Conservation (phyloP, 2,329 filamentous ascomycete species). For the Stemphylium vesicarium region DNA sequence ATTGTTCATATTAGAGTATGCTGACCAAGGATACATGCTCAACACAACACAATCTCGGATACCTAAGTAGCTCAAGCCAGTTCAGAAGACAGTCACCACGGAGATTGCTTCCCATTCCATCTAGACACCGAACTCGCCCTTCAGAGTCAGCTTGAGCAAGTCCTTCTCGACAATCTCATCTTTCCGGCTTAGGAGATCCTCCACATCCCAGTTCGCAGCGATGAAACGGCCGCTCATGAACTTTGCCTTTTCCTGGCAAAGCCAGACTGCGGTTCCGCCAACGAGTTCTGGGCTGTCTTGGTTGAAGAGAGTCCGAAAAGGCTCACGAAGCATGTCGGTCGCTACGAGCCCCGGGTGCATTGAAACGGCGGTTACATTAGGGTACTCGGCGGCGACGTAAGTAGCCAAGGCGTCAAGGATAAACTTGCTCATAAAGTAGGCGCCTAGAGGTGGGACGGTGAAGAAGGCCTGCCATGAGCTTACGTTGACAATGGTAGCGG, state of each 20-base stretch:
- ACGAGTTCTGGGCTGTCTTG: slow-evolving; percentile 37
- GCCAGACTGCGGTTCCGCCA: slow-evolving; percentile 36
- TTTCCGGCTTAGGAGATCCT: slow-evolving; percentile 32
- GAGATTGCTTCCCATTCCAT: neutral
- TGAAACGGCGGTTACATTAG: slow-evolving; percentile 19
- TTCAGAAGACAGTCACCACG: neutral
- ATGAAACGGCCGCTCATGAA: slow-evolving; percentile 39
- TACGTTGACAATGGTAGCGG: slow-evolving; percentile 30
- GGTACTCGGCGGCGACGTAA: slow-evolving; percentile 25
- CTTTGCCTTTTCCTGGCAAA: slow-evolving; percentile 28
- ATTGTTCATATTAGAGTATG: no score
- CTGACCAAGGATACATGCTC: no score
- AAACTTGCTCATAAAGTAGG: slow-evolving; percentile 22
- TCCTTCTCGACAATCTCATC: slow-evolving; percentile 24
- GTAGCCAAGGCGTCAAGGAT: slow-evolving; percentile 13
- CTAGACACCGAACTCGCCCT: slow-evolving; percentile 19
- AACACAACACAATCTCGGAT: no score
- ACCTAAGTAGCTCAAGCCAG: neutral
- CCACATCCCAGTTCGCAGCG: slow-evolving; percentile 38
- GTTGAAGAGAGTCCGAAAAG: slow-evolving; percentile 16
- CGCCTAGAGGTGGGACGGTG: slow-evolving; percentile 13
- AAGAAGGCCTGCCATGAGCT: slow-evolving; percentile 17
- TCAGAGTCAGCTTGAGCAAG: slow-evolving; percentile 24
- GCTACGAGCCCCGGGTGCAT: slow-evolving; percentile 24
- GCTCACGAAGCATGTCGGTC: slow-evolving; percentile 24